Evolutionary conservation across 192 early-diverging fungal genomes (phyloP).

Genomic region (Entomortierella chlamydospora): DNA sequence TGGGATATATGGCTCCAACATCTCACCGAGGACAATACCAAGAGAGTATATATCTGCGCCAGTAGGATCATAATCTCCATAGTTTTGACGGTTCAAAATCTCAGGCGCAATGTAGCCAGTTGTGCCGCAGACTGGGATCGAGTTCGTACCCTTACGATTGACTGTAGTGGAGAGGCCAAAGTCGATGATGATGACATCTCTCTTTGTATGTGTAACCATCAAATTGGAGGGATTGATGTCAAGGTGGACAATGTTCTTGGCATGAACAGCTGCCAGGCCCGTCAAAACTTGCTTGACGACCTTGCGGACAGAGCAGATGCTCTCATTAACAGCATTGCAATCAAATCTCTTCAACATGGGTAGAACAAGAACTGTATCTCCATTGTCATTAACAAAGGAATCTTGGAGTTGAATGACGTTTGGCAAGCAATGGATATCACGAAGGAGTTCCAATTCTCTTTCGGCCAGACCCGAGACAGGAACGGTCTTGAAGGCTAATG

Average conservation of each 20-base stretch:
- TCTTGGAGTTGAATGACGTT: slow-evolving; percentile 70
- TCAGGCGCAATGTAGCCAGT: slow-evolving; percentile 82
- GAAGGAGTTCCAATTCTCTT: slow-evolving; percentile 67
- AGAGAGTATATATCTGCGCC: slow-evolving; percentile 75
- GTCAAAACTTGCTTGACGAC: slow-evolving; percentile 63
- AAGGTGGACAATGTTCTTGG: slow-evolving; percentile 71
- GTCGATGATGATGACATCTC: slow-evolving; percentile 77
- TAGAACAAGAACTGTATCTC: slow-evolving; percentile 70
- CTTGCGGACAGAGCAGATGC: slow-evolving; percentile 63
- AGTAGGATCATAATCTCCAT: slow-evolving; percentile 51
- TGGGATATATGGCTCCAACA: slow-evolving; percentile 79
- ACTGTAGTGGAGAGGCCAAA: slow-evolving; percentile 74
- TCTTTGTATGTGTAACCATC: slow-evolving; percentile 57
- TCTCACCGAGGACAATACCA: slow-evolving; percentile 78
- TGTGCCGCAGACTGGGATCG: slow-evolving; percentile 75
- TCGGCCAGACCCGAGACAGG: slow-evolving; percentile 62
- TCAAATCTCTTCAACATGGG: slow-evolving; percentile 65
- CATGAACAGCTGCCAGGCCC: slow-evolving; percentile 71
- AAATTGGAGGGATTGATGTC: slow-evolving; percentile 76
- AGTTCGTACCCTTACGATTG: slow-evolving; percentile 29
- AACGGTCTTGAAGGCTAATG: slow-evolving; percentile 75
- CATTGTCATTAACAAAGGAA: slow-evolving; percentile 68
- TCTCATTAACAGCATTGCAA: slow-evolving; percentile 59
- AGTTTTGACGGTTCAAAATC: slow-evolving; percentile 49
- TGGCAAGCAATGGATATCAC: slow-evolving; percentile 52